Percentiles rank a stretch among this genome's conserved stretches.
Evolutionary conservation across 495 filamentous ascomycete genomes (phyloP).

Genomic region (Hypoxylon lienhwacheense): DNA sequence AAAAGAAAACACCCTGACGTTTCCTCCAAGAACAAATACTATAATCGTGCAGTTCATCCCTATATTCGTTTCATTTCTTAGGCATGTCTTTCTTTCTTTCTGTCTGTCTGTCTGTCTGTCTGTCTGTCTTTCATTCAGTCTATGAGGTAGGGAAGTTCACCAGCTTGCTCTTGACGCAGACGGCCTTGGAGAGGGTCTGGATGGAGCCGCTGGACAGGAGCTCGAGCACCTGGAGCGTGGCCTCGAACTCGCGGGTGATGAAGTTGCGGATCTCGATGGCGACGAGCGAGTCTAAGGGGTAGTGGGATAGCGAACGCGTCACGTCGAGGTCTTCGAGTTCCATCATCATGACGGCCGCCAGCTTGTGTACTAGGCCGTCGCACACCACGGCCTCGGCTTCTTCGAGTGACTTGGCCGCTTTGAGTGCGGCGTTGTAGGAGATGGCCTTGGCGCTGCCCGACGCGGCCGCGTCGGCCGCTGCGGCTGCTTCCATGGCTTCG

Average conservation of each 20-base stretch:
- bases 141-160: too few species aligned
- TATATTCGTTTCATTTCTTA: too few species aligned
- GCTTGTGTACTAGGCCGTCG: conserved; percentile 50
- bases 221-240: conserved; percentile 58
- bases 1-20: neutral
- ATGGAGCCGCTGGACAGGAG: conserved; percentile 53
- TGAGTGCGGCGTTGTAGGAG: conserved; percentile 48
- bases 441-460: conserved; percentile 32
- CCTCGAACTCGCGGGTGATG: conserved; percentile 53
- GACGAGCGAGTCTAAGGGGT: conserved; percentile 57
- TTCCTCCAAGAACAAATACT: neutral
- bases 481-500: conserved; percentile 48
- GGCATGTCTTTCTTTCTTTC: too few species aligned
- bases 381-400: conserved; percentile 53
- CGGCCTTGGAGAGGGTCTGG: conserved; percentile 51
- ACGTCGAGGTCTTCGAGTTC: conserved; percentile 56
- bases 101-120: too few species aligned
- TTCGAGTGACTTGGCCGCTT: conserved; percentile 43
- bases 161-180: conserved; percentile 55
- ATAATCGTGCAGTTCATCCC: conserved; percentile 3
- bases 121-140: too few species aligned
- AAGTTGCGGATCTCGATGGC: conserved; percentile 58
- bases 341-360: conserved; percentile 54
- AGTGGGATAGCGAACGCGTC: conserved; percentile 50
- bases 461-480: conserved; percentile 40